Percentiles rank a stretch among this genome's conserved stretches.
phyloP scores from a whole-genome alignment of 768 basidiomycete species.

The Suillus luteus region DNA sequence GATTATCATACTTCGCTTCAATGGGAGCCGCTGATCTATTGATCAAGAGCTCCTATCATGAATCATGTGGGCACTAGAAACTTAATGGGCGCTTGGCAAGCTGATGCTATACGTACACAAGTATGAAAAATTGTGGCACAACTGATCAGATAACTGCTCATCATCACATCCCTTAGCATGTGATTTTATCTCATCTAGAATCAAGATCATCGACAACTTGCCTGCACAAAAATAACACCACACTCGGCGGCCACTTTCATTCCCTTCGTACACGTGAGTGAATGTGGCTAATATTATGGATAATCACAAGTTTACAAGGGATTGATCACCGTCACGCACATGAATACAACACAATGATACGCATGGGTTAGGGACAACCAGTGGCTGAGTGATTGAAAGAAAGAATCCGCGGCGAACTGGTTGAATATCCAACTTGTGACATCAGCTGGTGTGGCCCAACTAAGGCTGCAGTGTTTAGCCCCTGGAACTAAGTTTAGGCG shows the following conservation, averaged over 20 bases:
- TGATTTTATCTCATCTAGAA: background rate
- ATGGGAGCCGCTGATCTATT: background rate
- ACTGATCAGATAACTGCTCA: slow-evolving; percentile 1
- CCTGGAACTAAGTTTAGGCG: background rate
- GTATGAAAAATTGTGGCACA: no score
- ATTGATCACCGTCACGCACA: background rate
- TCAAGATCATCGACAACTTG: background rate
- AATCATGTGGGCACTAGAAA: background rate
- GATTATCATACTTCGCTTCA: background rate
- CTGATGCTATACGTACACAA: background rate
- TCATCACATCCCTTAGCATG: background rate
- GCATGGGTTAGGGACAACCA: background rate
- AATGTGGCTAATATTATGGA: background rate
- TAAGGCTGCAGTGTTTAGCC: background rate
- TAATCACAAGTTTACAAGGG: background rate
- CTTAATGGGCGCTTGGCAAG: background rate
- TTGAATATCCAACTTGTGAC: background rate
- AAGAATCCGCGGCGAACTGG: background rate
- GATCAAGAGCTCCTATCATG: background rate
- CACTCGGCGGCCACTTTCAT: background rate
- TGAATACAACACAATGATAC: background rate
- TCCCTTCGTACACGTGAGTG: slow-evolving; percentile 3
- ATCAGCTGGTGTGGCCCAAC: background rate
- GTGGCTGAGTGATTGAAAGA: background rate
- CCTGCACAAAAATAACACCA: background rate